Base-by-base conservation (phyloP, 2,329 filamentous ascomycete species). In the Pseudovirgaria hyperparasitica region DNA sequence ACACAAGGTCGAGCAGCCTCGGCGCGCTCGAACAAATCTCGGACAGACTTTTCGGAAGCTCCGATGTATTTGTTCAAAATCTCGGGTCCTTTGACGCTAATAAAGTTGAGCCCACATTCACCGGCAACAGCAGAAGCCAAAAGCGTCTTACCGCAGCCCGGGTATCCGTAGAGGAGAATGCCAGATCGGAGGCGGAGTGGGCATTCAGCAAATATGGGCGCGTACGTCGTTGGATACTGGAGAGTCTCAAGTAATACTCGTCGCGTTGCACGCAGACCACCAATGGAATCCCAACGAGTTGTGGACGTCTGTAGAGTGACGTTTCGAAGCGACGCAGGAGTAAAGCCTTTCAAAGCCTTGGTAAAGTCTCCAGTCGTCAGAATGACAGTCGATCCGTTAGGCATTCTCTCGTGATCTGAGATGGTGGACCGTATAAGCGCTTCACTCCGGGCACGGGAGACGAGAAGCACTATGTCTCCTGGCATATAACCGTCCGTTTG, bases 11-110 rank as follows among this genome's bases (percentile, higher is more conserved):
- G 75, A 4, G 90, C 90, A 3, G 90, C 87, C 46, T 78, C 76
- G 0, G 90, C 90, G 22, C 90, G 73, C 48, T 93, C 87, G 45
- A 98, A 98, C 1, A 98, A 65, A 51, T 98, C 90, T 22, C 92
- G 76, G 5, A 98, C 86, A 34, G 76, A 85, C 64, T 98, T 98
- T 47, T 98, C 90, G 16, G 82, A 92, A 1, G 90, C 90, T 46
- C 90, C 90, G 32, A 98, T 98, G 53, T 98, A 98, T 58, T 98
- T 98, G 65, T 98, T 98, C 29, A 98, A 60, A 32, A 98, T 96
- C 54, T 98, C 92, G 0, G 90, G 90, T 1, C 90, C 90, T 58
- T 98, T 98, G 46, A 98, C 90, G 21, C 78, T 86, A 54, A 98
- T 98, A 56, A 98, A 98, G 55, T 98, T 98, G 34, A 98, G 73